Evolutionary conservation across 495 filamentous ascomycete species (phyloP), one percentile per base, ranked within the genome.

Genomic region (Delitschia confertaspora): DNA sequence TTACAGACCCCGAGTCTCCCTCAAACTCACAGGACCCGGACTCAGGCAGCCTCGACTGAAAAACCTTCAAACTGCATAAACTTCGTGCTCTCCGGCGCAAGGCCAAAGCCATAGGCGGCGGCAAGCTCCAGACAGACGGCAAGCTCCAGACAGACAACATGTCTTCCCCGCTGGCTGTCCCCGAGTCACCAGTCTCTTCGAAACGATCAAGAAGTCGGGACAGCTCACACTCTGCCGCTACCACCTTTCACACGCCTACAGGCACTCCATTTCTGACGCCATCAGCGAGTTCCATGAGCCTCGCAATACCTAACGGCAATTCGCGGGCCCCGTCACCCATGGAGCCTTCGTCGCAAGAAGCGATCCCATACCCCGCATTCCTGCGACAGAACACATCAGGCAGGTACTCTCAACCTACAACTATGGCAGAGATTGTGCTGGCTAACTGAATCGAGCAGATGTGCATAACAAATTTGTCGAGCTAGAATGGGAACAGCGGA

Each of bases 401-500:
- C 53, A 57, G 56, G 60, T 60, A 45, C 23, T 38, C 38, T 41
- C 38, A 26, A 33, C 49, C 49, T 20, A 0, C 17, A 23, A 36
- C 19, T 18, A 21, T 24, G 11, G 3, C 4, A 10, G 19, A n/a
- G 24, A 8, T 9, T 22, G n/a, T 10, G 9, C 26, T 33, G 25
- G 47, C 58, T 59, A 23, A 61, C 49, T 22, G n/a, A n/a, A n/a
- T n/a, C 11, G 17, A 31, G 8, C 39, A 55, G 58, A 65, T 19
- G 50, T 62, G 19, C 58, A 58, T 27, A 41, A 29, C 38, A 79
- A 74, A 53, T 83, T 81, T 60, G 49, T 67, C 6, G 76, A 80
- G 24, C 65, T 83, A 13, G 67, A 71, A 45, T 81, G 74, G 76
- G 68, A 70, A 31, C 77, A 83, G 55, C 71, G 75, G 25, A 55